These are phyloP conservation scores for Symbiodinium natans DNA, from an alignment of 73 alveolate species.

Conservation along the genomic window DNA sequence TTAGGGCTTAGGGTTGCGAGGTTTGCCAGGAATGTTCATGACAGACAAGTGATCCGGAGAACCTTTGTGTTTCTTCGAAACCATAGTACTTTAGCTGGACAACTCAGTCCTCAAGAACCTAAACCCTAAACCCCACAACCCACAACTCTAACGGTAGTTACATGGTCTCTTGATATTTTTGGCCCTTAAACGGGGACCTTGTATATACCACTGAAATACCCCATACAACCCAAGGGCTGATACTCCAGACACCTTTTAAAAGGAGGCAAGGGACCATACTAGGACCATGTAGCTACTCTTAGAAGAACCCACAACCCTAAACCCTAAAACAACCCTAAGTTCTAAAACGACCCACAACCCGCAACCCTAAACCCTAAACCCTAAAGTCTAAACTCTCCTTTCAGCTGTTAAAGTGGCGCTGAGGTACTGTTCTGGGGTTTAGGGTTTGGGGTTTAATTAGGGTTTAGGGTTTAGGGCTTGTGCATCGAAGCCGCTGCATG, in stretches of 20 bases:
- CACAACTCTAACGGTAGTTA: too few species aligned
- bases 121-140: background rate
- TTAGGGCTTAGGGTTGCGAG: background rate
- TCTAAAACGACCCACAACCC: background rate
- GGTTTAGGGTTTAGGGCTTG: too few species aligned
- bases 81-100: background rate
- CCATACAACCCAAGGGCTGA: too few species aligned
- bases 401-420: background rate
- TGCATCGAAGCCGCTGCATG: slow-evolving; percentile 16
- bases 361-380: background rate
- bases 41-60: background rate
- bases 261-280: background rate
- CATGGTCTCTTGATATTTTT: too few species aligned
- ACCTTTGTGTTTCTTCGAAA: background rate
- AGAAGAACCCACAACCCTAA: background rate
- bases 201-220: too few species aligned
- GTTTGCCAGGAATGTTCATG: background rate
- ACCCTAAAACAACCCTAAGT: background rate
- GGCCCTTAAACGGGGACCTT: too few species aligned
- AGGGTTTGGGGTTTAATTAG: background rate
- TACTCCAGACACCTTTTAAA: too few species aligned
- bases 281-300: background rate
- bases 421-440: background rate
- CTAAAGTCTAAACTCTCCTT: background rate
- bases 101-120: too few species aligned